Conservation (phyloP, 768 basidiomycete genomes). For the Phanerochaete sordida region DNA sequence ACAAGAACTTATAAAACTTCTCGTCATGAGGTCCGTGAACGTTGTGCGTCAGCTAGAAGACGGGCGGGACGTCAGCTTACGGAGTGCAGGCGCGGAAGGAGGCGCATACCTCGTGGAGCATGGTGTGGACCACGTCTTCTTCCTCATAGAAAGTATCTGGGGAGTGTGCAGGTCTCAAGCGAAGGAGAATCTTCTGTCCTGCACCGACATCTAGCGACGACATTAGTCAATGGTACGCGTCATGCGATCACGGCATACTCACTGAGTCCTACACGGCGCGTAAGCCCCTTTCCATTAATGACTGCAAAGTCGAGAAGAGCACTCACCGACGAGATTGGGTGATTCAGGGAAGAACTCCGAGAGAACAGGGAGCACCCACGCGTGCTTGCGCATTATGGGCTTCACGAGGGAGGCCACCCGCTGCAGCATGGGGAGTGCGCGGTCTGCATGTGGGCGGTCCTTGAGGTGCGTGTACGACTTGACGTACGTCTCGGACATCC, state of each 20-base stretch:
- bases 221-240: conserved; percentile 11
- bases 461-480: conserved; percentile 71
- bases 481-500: conserved; percentile 58
- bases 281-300: neutral
- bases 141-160: conserved; percentile 72
- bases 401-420: conserved; percentile 78
- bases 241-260: conserved; percentile 16
- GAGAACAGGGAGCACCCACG: conserved; percentile 76
- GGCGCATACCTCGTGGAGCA: conserved; percentile 82
- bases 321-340: conserved; percentile 67
- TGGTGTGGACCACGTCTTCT: conserved; percentile 72
- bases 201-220: conserved; percentile 61
- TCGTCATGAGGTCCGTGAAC: conserved; percentile 90
- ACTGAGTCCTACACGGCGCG: conserved; percentile 33
- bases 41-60: conserved; percentile 75
- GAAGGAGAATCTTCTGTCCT: conserved; percentile 79
- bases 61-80: neutral
- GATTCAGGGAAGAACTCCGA: conserved; percentile 85
- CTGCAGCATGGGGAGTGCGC: conserved; percentile 65
- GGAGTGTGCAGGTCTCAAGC: conserved; percentile 69
- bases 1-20: conserved; percentile 71
- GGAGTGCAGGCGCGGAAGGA: neutral
- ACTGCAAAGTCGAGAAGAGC: no score
- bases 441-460: conserved; percentile 59
- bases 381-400: conserved; percentile 87